Conservation (phyloP, 192 early-diverging fungal genomes). For the Dispira simplex region DNA sequence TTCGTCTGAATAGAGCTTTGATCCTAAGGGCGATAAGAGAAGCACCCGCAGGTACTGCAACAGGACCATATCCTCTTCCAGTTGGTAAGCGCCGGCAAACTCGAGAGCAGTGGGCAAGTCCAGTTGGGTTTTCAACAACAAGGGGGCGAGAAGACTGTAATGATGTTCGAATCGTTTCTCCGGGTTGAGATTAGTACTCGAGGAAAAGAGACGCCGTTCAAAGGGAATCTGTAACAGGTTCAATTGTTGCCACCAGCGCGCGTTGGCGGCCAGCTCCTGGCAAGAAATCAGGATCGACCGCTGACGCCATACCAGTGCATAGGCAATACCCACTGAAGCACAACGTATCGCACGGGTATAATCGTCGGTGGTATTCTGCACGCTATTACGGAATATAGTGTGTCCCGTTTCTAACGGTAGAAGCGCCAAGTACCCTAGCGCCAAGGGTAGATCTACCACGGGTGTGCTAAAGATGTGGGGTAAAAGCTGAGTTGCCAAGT, state of each 20-base stretch:
- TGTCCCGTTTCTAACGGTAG: conserved; percentile 6
- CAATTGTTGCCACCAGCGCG: conserved; percentile 51
- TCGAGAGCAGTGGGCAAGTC: conserved; percentile 45
- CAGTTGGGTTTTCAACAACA: conserved; percentile 38
- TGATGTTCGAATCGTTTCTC: conserved; percentile 32
- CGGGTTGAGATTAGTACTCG: conserved; percentile 9
- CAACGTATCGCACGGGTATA: conserved; percentile 13
- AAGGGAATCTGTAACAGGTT: conserved; percentile 40
- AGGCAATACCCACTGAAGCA: conserved; percentile 37
- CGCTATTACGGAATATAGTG: not conserved
- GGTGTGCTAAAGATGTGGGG: conserved; percentile 2
- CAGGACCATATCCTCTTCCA: conserved; percentile 33
- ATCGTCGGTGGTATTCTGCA: conserved; percentile 9
- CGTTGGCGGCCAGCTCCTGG: conserved; percentile 34
- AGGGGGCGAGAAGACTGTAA: conserved; percentile 30
- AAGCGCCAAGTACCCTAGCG: not conserved
- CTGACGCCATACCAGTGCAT: conserved; percentile 47
- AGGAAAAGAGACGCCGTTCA: conserved; percentile 31
- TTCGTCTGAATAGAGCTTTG: conserved; percentile 16
- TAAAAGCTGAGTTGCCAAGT: not conserved
- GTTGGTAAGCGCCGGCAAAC: conserved; percentile 43
- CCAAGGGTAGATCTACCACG: not conserved
- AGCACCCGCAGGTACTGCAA: conserved; percentile 31
- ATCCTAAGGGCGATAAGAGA: conserved; percentile 21
- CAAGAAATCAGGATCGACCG: conserved; percentile 41